Evolutionary conservation across 2,329 filamentous ascomycete species (phyloP), one percentile per base, ranked within the genome.

Genomic region (Neurospora crassa): DNA sequence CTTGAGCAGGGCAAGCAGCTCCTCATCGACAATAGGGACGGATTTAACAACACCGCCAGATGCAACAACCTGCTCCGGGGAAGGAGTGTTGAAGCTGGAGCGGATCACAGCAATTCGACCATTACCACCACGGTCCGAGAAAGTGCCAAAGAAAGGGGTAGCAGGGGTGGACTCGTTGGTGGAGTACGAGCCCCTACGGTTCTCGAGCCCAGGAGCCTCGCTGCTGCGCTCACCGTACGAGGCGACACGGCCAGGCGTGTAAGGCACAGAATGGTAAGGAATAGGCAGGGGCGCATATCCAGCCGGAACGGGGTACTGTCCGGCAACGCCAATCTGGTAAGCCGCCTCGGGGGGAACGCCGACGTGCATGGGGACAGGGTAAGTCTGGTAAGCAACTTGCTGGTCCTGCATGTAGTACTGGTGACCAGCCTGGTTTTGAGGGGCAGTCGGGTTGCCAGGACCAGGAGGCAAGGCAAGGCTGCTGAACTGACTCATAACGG

Each of bases 171-270:
- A 91, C 79, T 90, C 89, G 4, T 85, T 91, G 1, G 89, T 91
- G 1, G 89, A 91, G 79, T 91, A 90, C 2, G 89, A 91, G 18
- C 87, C 88, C 69, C 89, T 88, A 34, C 89, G 88, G 72, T 90
- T 90, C 75, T 91, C 88, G 40, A 91, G 82, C 41, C 83, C 86
- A 20, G 89, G 89, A 69, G 90, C 85, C 43, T 90, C 86, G 68
- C 84, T 83, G 68, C 82, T 79, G 41, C 84, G 85, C 72, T 85
- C 82, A 53, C 83, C 81, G 20, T 82, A 78, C 8, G 80, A 78
- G 41, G 81, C 79, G 41, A 83, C 77, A 20, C 86, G 85, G n/a
- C 83, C 85, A 24, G 87, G 85, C 14, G 86, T 87, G 77, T 83
- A 87, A 3, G 86, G 86, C 76, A 86, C 78, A 53, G 85, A 78